Base-by-base conservation (phyloP, 2,329 filamentous ascomycete species). In the Penicillium occitanis region DNA sequence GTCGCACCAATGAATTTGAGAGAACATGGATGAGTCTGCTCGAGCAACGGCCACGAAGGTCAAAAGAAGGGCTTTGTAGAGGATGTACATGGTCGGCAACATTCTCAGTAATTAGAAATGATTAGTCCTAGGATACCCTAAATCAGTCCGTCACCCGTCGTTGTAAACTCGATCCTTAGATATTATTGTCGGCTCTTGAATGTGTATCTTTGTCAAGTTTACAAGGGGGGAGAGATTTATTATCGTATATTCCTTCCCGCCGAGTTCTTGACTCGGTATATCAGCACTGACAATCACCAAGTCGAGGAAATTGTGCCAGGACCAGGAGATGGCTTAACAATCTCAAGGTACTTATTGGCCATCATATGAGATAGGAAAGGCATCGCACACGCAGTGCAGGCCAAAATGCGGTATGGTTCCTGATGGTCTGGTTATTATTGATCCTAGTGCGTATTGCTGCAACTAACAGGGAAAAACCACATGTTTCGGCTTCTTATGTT, bases 1-100 rank as follows among this genome's bases (percentile, higher is more conserved):
- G 50, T 57, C 8, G 61, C 22, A 40, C 50, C 61, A 28, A 63
- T 40, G 17, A 63, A 57, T 46, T 63, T 63, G 50, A 14, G 61
- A 63, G 25, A 57, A 57, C 5, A 62, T 25, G 22, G 46, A 13
- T 2, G 46, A 50, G 8, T 62, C 46, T 62, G 46, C 60, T 8
- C 28, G 30, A n/a, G 33, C 17, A 10, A 62, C n/a, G 28, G 46
- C 17, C 11, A 33, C 28, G 11, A 59, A 42, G 19, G 35, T 14
- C 7, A 60, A 61, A 33, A 53, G 60, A n/a, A 62, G 19, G 33
- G 42, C 13, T 17, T 30, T n/a, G 22, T 50, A 62, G 19, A 53
- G 30, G 8, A 53, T 1, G 17, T 17, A 19, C 58, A 48, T 62
- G 28, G 19, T 28, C 33, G 19, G 22, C 28, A n/a, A 14, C 4